These are phyloP conservation scores for Rhodotorula babjevae DNA, from an alignment of 768 basidiomycete genomes.

Conservation along the genomic window DNA sequence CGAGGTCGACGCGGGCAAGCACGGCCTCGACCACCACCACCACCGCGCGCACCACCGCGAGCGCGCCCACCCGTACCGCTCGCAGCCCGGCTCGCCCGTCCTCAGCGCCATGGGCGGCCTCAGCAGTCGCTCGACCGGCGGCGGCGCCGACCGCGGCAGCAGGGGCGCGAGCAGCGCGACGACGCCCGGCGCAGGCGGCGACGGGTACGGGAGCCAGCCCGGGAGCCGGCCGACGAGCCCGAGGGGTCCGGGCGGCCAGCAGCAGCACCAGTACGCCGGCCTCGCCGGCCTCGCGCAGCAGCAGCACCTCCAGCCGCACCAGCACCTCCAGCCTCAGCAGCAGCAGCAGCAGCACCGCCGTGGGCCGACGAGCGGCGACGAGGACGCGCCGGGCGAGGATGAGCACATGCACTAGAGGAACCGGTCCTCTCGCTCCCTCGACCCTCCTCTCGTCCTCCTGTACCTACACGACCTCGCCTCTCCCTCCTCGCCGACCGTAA, in stretches of 20 bases:
- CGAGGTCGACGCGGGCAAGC: slow-evolving; percentile 8
- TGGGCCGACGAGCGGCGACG: background rate
- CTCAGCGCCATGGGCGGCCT: background rate
- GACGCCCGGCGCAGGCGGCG: background rate
- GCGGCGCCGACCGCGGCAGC: no score
- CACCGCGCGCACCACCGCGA: slow-evolving; percentile 12
- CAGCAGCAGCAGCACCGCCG: no score
- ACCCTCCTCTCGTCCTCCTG: background rate
- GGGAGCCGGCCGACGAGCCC: slow-evolving; percentile 8
- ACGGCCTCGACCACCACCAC: slow-evolving; percentile 12
- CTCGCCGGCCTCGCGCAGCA: background rate
- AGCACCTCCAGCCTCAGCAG: no score
- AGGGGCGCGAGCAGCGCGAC: background rate
- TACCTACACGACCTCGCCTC: background rate
- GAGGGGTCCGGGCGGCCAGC: no score
- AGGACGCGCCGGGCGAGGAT: background rate
- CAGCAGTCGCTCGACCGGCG: no score
- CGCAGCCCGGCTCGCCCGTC: slow-evolving; percentile 26
- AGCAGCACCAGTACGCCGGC: background rate
- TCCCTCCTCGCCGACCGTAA: background rate
- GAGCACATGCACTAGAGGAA: background rate
- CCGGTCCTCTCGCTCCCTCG: no score
- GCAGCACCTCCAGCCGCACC: no score
- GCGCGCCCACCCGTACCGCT: slow-evolving; percentile 31
- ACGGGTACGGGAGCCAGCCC: background rate